Evolutionary conservation across 192 early-diverging fungal species (phyloP), one percentile per base, ranked within the genome.

Genomic region (Entomortierella lignicola): DNA sequence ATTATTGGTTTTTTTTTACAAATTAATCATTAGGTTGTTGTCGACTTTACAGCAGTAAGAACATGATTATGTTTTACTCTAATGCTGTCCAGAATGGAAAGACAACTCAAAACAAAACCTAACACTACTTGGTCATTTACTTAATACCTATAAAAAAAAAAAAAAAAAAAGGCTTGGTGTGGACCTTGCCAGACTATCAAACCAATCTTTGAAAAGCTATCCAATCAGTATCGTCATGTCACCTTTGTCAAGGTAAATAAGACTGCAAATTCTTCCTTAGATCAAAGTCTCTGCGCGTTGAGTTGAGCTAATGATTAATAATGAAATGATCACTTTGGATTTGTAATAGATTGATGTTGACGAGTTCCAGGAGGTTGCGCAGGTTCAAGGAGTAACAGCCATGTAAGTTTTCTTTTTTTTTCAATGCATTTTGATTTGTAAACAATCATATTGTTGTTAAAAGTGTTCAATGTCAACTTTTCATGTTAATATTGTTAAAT

Each of bases 181-280:
- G 82, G 80, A 59, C 85, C 85, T 31, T 89, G 87, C 63, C 82
- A 81, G 66, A 73, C 58, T 43, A 88, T 90, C 67, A 82, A 84
- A 48, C 88, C 89, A 47, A 71, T 85, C 26, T 86, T 79, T 56
- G 69, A 85, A 25, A 71, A 85, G 58, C 69, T 90, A 11, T 82
- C 86, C 11, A 63, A 73, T 30, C 70, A 74, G 47, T 87, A 85
- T 50, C 80, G 72, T 25, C 80, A 88, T 60, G 87, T 86, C 15
- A 63, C 63, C 39, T 87, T 88, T 81, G 67, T 85, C 60, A 86
- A 89, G 77, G 83, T 87, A 82, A 63, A 37, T 1, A n/a, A 17
- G 4, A 39, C 8, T n/a, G n/a, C n/a, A n/a, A n/a, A n/a, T n/a
- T n/a, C n/a, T n/a, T n/a, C n/a, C n/a, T n/a, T n/a, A n/a, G n/a